Evolutionary conservation across 768 basidiomycete species (phyloP).

Genomic region (Tubosaeta sp.): DNA sequence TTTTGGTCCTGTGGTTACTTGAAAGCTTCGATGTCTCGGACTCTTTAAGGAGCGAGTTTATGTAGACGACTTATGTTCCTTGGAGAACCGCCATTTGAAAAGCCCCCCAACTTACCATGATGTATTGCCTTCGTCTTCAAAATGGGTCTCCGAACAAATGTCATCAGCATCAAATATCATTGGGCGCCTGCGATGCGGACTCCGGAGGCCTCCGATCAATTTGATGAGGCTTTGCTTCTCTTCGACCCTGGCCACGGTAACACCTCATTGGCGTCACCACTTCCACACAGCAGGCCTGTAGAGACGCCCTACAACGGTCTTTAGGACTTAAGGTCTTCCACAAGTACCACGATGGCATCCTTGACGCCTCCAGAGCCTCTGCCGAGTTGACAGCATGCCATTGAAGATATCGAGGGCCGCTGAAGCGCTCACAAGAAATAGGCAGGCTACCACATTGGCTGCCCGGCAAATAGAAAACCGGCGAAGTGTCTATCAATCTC

Average conservation of each 20-base stretch:
- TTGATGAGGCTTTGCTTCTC: background rate
- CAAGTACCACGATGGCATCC: conserved; percentile 36
- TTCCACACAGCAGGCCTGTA: background rate
- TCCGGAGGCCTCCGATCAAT: background rate
- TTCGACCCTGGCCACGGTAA: background rate
- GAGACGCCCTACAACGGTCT: background rate
- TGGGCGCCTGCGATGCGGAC: too few species aligned
- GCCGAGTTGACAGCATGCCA: conserved; percentile 66
- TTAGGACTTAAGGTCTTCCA: conserved; percentile 4
- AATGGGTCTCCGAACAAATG: too few species aligned
- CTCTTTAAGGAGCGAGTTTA: too few species aligned
- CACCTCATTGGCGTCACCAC: background rate
- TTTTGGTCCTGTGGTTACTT: too few species aligned
- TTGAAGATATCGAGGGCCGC: conserved; percentile 65
- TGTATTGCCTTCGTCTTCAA: background rate
- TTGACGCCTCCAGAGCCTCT: conserved; percentile 64
- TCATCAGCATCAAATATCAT: too few species aligned
- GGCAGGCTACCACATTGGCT: too few species aligned
- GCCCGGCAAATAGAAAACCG: too few species aligned
- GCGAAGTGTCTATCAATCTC: too few species aligned
- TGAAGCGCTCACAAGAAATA: conserved; percentile 54
- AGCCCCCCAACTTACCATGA: too few species aligned
- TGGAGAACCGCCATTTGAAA: too few species aligned
- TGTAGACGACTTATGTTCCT: too few species aligned
- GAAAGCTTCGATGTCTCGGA: too few species aligned